Evolutionary conservation across 257 asterid species (phyloP).

Genomic region (Penstemon davidsonii): DNA sequence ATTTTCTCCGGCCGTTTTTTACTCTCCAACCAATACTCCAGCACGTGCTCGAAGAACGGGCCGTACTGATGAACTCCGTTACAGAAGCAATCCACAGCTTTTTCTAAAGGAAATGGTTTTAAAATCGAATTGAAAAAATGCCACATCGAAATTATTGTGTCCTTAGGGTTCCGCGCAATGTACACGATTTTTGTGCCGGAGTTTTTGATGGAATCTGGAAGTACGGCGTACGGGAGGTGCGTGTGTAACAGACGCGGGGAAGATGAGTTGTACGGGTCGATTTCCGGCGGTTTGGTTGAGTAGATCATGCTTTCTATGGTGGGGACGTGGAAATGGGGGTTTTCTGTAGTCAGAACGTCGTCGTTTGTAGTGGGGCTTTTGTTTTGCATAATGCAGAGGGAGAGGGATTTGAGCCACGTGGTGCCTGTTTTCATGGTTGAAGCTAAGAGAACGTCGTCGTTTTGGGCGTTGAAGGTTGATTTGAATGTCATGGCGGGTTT

Average conservation of each 20-base stretch:
- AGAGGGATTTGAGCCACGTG: slow-evolving; percentile 49
- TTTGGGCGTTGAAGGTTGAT: slow-evolving; percentile 31
- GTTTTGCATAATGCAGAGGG: slow-evolving; percentile 28
- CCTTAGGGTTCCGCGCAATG: slow-evolving; percentile 44
- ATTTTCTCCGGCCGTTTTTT: slow-evolving; percentile 37
- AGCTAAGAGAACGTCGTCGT: slow-evolving; percentile 37
- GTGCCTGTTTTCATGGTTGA: slow-evolving; percentile 46
- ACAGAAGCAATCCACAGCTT: slow-evolving; percentile 37
- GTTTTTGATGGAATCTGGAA: slow-evolving; percentile 34
- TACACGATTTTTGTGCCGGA: slow-evolving; percentile 39
- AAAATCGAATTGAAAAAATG: slow-evolving; percentile 34
- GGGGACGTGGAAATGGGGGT: slow-evolving; percentile 41
- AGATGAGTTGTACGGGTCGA: slow-evolving; percentile 20
- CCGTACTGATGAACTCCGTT: slow-evolving; percentile 36
- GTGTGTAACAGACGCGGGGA: slow-evolving; percentile 41
- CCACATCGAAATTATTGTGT: slow-evolving; percentile 43
- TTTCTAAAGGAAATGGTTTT: slow-evolving; percentile 28
- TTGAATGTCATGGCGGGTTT: slow-evolving; percentile 33
- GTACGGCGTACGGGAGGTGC: slow-evolving; percentile 32
- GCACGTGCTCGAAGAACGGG: slow-evolving; percentile 38
- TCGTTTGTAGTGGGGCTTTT: not conserved
- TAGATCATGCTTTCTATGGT: slow-evolving; percentile 32
- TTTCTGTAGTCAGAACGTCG: slow-evolving; percentile 28
- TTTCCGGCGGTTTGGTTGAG: slow-evolving; percentile 18
- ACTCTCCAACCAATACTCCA: slow-evolving; percentile 42